Evolutionary conservation across 257 asterid species (phyloP).

Genomic region (Primulina tabacum): DNA sequence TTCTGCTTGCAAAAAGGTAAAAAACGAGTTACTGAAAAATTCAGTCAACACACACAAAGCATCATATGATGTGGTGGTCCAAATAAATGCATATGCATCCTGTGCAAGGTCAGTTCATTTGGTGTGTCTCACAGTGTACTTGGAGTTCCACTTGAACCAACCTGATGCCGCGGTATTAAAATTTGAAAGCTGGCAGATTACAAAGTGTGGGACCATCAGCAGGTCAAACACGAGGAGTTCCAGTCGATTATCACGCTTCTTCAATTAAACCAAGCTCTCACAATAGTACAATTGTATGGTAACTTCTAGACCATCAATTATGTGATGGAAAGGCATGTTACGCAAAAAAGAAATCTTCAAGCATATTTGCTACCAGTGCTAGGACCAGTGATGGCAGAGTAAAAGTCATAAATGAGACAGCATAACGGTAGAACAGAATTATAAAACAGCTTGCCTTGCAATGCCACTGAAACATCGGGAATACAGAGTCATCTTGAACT

Average conservation of each 20-base stretch:
- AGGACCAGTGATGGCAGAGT: not conserved
- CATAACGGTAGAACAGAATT: constrained; percentile 15
- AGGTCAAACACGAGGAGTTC: not conserved
- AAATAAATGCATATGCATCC: constrained; percentile 15
- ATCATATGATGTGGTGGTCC: not conserved
- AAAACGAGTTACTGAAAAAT: constrained; percentile 20
- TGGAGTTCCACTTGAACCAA: constrained; percentile 1
- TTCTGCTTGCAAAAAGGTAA: constrained; percentile 46
- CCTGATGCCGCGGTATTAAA: not conserved
- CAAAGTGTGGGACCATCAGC: not conserved
- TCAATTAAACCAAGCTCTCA: constrained; percentile 9
- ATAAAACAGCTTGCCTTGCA: constrained; percentile 69
- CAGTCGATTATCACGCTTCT: constrained; percentile 9
- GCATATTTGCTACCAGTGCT: constrained; percentile 9
- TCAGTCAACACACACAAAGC: constrained; percentile 5
- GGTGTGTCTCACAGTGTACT: not conserved
- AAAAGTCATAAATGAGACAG: not conserved
- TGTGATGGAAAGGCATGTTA: not conserved
- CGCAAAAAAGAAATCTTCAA: not conserved
- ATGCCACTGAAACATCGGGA: constrained; percentile 76
- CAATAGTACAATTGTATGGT: not conserved
- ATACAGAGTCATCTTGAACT: constrained; percentile 67
- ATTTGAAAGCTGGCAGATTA: constrained; percentile 8
- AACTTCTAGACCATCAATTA: constrained; percentile 16
- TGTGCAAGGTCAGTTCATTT: not conserved